A percentile compares a stretch with the other conserved stretches of the same genome.
These are phyloP conservation scores for Turritis glabra DNA, from an alignment of 345 rosid species.

Conservation along the genomic window DNA sequence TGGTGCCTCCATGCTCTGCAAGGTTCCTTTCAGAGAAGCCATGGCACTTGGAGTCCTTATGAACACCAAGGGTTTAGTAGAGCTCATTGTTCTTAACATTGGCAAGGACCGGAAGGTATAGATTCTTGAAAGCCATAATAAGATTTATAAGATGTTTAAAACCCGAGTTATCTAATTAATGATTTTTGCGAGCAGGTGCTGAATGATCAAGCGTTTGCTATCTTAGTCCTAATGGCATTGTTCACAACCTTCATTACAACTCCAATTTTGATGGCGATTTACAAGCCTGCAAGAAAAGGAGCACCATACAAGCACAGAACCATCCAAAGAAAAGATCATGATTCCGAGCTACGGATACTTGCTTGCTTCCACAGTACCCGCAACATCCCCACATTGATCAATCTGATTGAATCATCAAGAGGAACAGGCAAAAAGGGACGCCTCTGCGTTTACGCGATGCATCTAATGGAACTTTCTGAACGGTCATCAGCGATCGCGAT, in stretches of 20 bases:
- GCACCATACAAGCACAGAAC: conserved; percentile 54
- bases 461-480: conserved; percentile 77
- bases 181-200: conserved; percentile 46
- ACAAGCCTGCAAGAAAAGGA: conserved; percentile 61
- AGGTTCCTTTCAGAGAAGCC: conserved; percentile 53
- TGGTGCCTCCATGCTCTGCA: conserved; percentile 45
- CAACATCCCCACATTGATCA: conserved; percentile 67
- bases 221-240: conserved; percentile 64
- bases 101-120: conserved; percentile 57
- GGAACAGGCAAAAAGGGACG: conserved; percentile 51
- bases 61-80: conserved; percentile 79
- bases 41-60: conserved; percentile 57
- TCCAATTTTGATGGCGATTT: conserved; percentile 52
- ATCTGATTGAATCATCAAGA: conserved; percentile 53
- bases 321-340: conserved; percentile 51
- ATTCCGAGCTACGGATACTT: conserved; percentile 58
- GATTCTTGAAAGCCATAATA: background rate
- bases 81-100: conserved; percentile 74
- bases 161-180: background rate
- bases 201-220: conserved; percentile 63
- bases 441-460: conserved; percentile 69
- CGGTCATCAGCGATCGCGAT: conserved; percentile 73
- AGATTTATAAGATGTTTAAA: background rate
- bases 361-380: conserved; percentile 67
- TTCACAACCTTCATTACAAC: conserved; percentile 75